phyloP scores from a whole-genome alignment of 2,329 filamentous ascomycete genomes.

The Talaromyces islandicus region DNA sequence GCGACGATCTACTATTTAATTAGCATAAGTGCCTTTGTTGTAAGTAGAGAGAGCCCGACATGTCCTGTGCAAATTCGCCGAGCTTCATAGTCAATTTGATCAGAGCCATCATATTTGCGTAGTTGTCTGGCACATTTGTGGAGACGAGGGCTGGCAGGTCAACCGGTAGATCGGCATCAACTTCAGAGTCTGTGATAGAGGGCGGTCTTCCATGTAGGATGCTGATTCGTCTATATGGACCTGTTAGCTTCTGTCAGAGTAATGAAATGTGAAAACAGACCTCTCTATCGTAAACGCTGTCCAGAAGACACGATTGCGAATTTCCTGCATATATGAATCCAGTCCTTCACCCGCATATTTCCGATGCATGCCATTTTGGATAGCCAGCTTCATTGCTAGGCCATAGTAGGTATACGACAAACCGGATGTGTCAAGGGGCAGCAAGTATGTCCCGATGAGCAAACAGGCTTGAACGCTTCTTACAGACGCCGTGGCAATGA shows the following conservation, averaged over 20 bases:
- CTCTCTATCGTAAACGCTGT: conserved; percentile 53
- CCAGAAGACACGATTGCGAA: conserved; percentile 53
- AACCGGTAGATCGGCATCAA: conserved; percentile 49
- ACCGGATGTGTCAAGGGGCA: conserved; percentile 52
- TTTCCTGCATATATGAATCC: conserved; percentile 45
- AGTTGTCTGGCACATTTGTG: conserved; percentile 36
- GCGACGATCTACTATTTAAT: conserved; percentile 21
- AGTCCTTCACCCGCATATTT: conserved; percentile 44
- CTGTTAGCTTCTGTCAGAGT: conserved; percentile 6
- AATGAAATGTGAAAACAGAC: conserved; percentile 23
- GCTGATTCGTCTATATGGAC: conserved; percentile 42
- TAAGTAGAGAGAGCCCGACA: conserved; percentile 20
- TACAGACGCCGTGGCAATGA: conserved; percentile 51
- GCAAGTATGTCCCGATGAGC: conserved; percentile 50
- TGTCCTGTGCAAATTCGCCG: conserved; percentile 35
- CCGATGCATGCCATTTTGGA: conserved; percentile 57
- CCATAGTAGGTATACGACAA: conserved; percentile 54
- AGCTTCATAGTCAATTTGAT: conserved; percentile 40
- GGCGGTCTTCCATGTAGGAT: conserved; percentile 52
- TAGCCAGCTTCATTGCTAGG: conserved; percentile 51
- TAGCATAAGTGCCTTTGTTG: neutral
- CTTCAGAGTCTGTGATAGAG: conserved; percentile 48
- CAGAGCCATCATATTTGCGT: conserved; percentile 43
- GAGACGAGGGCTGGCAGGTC: conserved; percentile 42
- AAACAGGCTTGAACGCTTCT: conserved; percentile 55